Evolutionary conservation across 495 filamentous ascomycete genomes (phyloP), one percentile per base, ranked within the genome.

Genomic region (Tuber brumale): DNA sequence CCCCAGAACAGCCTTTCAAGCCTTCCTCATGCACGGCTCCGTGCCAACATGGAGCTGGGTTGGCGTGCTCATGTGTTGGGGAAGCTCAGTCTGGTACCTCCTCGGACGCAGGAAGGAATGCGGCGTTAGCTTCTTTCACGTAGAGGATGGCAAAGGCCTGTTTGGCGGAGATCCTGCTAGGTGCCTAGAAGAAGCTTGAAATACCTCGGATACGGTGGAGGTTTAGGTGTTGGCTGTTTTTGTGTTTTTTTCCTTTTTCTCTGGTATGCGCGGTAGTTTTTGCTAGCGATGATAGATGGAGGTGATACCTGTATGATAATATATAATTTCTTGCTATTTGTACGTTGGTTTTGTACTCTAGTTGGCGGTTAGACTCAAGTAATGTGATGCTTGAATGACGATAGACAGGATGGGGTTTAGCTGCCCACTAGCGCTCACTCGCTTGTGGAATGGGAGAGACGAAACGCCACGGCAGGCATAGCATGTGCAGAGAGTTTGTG

Each of bases 1-100:
- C 42, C 79, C 81, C n/a, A 75, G 76, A 42, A 57, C 75, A 37
- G 81, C 82, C 19, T 66, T 83, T 4, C 82, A 83, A 44, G 37
- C 83, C 48, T 79, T 85, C 70, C 73, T 85, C 6, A 71, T 83
- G 31, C 87, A 78, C 76, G 82, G 72, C 57, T 84, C 80, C 18
- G 48, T 82, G 48, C 84, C 84, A 12, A 81, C 80, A 21, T 84
- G 82, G 79, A 80, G 80, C 19, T 85, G 85, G 85, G 83, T 87
- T 43, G 87, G 86, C 1, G 84, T 88, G 43, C 77, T 82, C 42
- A 83, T 87, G 77, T 87, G 86, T 72, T 87, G 86, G 86, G 80
- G 84, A 19, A 84, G 83, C 72, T 85, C 83, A 80, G 77, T 83
- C 71, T 88, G 86, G 86, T 88, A 86, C 82, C 41, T 86, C 41